Evolutionary conservation across 2,329 filamentous ascomycete species (phyloP).

Genomic region (Aplosporella prunicola): DNA sequence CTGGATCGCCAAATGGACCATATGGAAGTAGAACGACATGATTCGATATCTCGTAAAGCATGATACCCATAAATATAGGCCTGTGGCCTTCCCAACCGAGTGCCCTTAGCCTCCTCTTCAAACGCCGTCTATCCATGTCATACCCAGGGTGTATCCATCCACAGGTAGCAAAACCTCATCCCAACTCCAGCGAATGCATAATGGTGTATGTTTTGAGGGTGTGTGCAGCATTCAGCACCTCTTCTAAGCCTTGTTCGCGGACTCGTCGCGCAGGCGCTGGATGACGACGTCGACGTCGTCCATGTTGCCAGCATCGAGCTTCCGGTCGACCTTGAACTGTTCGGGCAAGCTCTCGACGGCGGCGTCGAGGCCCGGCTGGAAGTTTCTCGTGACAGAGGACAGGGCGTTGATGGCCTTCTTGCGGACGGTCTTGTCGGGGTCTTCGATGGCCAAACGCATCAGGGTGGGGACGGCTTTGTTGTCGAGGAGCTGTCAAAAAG

Average conservation of each 20-base stretch:
- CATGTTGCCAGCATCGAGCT: slow-evolving; percentile 78
- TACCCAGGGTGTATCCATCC: slow-evolving; percentile 1
- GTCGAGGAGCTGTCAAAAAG: slow-evolving; percentile 39
- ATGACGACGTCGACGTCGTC: slow-evolving; percentile 71
- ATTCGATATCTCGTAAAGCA: too few species aligned
- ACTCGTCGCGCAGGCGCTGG: slow-evolving; percentile 48
- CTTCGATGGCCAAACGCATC: slow-evolving; percentile 53
- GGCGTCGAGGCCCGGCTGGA: slow-evolving; percentile 62
- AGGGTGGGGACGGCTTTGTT: slow-evolving; percentile 61
- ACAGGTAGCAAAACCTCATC: background rate
- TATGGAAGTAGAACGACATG: too few species aligned
- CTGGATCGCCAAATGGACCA: too few species aligned
- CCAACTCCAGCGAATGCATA: slow-evolving; percentile 11
- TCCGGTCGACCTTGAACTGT: slow-evolving; percentile 41
- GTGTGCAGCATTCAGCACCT: background rate
- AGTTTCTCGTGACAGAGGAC: slow-evolving; percentile 79
- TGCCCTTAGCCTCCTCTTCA: too few species aligned
- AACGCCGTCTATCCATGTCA: slow-evolving; percentile 1
- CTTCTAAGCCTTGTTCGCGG: slow-evolving; percentile 8
- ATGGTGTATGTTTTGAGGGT: background rate
- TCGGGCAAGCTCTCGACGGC: slow-evolving; percentile 58
- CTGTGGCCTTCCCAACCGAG: too few species aligned
- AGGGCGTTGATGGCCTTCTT: slow-evolving; percentile 86
- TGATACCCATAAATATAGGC: too few species aligned
- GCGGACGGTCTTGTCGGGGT: slow-evolving; percentile 54